Conservation (phyloP, 1,284 basidiomycete genomes). For the Tausonia pullulans region DNA sequence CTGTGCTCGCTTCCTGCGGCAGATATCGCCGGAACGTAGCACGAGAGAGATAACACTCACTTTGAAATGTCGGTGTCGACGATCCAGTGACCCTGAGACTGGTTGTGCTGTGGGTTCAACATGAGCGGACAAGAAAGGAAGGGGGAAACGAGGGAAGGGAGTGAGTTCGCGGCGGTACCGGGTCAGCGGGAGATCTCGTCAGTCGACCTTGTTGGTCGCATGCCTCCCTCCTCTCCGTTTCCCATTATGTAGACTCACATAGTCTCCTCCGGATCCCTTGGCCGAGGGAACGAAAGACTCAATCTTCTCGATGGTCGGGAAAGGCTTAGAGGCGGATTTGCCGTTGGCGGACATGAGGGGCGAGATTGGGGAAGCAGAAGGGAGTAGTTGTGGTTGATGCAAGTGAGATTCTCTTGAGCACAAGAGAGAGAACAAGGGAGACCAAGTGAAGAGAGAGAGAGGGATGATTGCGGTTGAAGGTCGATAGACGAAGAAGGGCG, state of each 20-base stretch:
- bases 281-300: constrained; percentile 37
- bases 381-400: no score
- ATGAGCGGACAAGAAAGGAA: background rate
- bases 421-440: no score
- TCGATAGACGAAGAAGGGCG: no score
- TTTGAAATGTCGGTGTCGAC: constrained; percentile 21
- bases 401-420: no score
- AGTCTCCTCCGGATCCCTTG: constrained; percentile 41
- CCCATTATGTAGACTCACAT: constrained; percentile 20
- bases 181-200: constrained; percentile 29
- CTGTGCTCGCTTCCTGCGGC: no score
- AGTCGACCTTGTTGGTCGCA: no score
- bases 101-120: background rate
- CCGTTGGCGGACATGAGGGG: background rate
- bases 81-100: constrained; percentile 24
- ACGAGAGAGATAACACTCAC: background rate
- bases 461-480: no score
- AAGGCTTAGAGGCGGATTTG: constrained; percentile 20
- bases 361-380: no score
- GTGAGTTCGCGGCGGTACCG: constrained; percentile 8
- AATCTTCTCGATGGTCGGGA: constrained; percentile 32
- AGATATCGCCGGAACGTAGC: background rate
- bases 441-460: no score
- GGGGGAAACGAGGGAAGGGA: background rate
- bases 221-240: no score